phyloP scores from a whole-genome alignment of 2,329 filamentous ascomycete genomes.

The Trichoderma sp. region DNA sequence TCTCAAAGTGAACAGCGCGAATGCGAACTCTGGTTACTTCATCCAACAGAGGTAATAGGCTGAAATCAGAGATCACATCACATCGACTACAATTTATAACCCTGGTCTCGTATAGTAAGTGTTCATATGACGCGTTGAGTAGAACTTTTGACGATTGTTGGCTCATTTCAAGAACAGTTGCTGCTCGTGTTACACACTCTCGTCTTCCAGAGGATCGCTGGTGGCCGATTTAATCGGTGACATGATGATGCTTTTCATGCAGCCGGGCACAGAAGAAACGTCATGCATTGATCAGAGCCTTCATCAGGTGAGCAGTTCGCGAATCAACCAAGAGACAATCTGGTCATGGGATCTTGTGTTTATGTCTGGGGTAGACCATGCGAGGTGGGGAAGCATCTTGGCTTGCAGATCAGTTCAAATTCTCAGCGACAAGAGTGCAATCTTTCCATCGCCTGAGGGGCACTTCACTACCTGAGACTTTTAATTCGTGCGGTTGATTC shows the following conservation, averaged over 20 bases:
- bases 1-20: too few species aligned
- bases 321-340: not conserved
- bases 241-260: not conserved
- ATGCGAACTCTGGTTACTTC: not conserved
- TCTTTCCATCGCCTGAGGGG: not conserved
- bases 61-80: not conserved
- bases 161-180: not conserved
- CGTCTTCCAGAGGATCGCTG: too few species aligned
- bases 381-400: slow-evolving; percentile 2
- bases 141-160: not conserved
- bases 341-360: not conserved
- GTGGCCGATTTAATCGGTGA: too few species aligned
- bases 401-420: not conserved
- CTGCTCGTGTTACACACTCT: not conserved
- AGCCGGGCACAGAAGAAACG: not conserved
- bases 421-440: not conserved
- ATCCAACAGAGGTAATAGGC: not conserved
- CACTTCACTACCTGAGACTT: not conserved
- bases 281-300: not conserved
- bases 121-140: not conserved
- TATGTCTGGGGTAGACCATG: not conserved
- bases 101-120: not conserved
- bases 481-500: not conserved
- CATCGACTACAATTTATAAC: too few species aligned
- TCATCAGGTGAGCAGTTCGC: not conserved